Evolutionary conservation across 768 basidiomycete genomes (phyloP).

Genomic region (Agaricus blazei): DNA sequence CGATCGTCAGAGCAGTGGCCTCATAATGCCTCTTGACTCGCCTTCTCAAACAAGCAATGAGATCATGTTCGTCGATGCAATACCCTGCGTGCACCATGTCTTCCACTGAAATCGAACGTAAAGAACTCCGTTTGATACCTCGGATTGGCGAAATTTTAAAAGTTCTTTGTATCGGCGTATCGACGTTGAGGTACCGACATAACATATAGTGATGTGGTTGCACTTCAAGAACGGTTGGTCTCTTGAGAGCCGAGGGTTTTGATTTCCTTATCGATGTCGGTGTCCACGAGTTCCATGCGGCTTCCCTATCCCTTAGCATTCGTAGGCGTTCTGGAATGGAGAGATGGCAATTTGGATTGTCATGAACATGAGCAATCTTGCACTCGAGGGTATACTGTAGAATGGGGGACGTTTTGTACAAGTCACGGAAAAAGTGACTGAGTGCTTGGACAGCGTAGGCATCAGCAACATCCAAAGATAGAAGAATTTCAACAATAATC

Average conservation of each 20-base stretch:
- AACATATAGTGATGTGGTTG: background rate
- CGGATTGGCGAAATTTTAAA: background rate
- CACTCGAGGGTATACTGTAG: constrained; percentile 2
- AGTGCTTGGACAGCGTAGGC: background rate
- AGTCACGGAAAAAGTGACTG: background rate
- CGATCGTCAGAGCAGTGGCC: background rate
- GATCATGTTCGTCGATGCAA: background rate
- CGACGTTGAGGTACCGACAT: background rate
- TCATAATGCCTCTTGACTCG: background rate
- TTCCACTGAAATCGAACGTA: background rate
- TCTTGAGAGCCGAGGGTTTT: background rate
- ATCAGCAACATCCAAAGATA: background rate
- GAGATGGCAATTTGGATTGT: background rate
- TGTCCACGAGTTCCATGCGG: background rate
- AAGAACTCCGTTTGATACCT: background rate
- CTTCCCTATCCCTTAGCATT: background rate
- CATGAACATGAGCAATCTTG: background rate
- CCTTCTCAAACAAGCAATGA: background rate
- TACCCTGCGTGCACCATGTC: background rate
- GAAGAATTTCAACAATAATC: background rate
- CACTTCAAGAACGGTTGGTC: background rate
- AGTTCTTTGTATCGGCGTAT: background rate
- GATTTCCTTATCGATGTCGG: background rate
- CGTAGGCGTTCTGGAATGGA: background rate
- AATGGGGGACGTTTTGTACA: background rate